These are phyloP conservation scores for Zymoseptoria pseudotritici DNA, from an alignment of 2,329 filamentous ascomycete species.

Conservation along the genomic window DNA sequence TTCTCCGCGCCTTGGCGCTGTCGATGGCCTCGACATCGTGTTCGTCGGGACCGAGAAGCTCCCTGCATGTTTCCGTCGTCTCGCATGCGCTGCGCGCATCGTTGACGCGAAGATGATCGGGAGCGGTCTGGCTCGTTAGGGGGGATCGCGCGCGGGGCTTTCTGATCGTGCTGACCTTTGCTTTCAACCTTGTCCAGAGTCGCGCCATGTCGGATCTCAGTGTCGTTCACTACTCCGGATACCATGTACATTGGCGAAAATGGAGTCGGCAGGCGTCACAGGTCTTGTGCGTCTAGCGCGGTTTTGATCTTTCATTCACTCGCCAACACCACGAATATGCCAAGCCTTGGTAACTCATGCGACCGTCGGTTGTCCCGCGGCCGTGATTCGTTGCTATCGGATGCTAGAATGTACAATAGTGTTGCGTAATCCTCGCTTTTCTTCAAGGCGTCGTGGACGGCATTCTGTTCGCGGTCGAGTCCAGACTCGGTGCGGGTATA, in stretches of 20 bases:
- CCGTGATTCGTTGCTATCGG: neutral
- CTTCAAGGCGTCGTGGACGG: constrained; percentile 17
- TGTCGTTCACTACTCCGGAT: neutral
- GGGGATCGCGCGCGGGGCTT: neutral
- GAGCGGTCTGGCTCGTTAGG: neutral
- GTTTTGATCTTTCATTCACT: neutral
- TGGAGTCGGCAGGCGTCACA: neutral
- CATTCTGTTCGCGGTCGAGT: constrained; percentile 21
- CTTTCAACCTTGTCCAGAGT: neutral
- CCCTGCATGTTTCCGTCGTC: too few species aligned
- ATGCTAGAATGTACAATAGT: neutral
- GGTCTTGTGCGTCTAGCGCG: neutral
- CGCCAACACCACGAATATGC: neutral
- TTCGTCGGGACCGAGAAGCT: neutral
- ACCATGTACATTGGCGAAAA: neutral
- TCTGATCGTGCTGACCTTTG: neutral
- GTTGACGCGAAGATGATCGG: neutral
- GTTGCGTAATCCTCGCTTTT: neutral
- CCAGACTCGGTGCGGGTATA: constrained; percentile 23
- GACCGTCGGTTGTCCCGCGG: neutral
- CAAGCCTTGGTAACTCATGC: neutral
- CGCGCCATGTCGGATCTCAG: neutral
- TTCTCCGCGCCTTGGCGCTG: neutral
- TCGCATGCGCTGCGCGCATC: neutral
- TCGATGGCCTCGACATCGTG: neutral